Percentiles rank a stretch among this genome's conserved stretches.
Conservation (phyloP, 1,284 basidiomycete genomes). For the Moniliella sp. region DNA sequence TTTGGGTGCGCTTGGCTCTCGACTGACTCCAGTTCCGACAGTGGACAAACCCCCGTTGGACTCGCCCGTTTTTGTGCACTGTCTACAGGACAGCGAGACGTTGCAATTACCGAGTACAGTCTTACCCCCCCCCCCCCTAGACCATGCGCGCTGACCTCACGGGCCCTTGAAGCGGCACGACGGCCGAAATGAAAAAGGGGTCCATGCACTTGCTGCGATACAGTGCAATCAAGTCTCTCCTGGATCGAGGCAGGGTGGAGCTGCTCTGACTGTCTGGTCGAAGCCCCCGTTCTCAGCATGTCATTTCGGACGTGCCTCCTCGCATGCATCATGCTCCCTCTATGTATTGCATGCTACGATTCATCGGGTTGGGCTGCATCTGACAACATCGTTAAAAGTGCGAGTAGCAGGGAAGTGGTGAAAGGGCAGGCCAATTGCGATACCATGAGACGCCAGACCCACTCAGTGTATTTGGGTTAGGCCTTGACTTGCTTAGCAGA, state of each 20-base stretch:
- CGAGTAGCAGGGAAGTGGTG: too few species aligned
- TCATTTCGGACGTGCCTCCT: too few species aligned
- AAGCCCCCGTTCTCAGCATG: too few species aligned
- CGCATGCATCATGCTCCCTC: too few species aligned
- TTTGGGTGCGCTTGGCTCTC: neutral
- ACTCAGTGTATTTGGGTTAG: too few species aligned
- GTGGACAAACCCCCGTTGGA: conserved; percentile 17
- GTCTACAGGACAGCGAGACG: conserved; percentile 17
- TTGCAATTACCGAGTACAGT: conserved; percentile 15
- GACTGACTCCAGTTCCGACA: conserved; percentile 1
- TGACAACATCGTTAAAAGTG: too few species aligned
- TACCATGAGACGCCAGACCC: too few species aligned
- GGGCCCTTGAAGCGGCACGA: conserved; percentile 7
- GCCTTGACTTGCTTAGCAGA: too few species aligned
- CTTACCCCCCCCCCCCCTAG: neutral
- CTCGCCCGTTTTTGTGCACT: conserved; percentile 24
- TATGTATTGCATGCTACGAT: too few species aligned
- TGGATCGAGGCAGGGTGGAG: conserved; percentile 13
- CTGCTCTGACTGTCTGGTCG: conserved; percentile 14
- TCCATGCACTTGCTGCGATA: conserved; percentile 24
- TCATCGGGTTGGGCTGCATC: too few species aligned
- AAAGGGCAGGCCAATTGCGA: too few species aligned
- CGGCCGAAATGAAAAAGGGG: conserved; percentile 9
- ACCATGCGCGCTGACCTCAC: neutral
- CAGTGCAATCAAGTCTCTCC: conserved; percentile 11